These are phyloP conservation scores for Plantago ovata DNA, from an alignment of 257 asterid species.

Conservation along the genomic window DNA sequence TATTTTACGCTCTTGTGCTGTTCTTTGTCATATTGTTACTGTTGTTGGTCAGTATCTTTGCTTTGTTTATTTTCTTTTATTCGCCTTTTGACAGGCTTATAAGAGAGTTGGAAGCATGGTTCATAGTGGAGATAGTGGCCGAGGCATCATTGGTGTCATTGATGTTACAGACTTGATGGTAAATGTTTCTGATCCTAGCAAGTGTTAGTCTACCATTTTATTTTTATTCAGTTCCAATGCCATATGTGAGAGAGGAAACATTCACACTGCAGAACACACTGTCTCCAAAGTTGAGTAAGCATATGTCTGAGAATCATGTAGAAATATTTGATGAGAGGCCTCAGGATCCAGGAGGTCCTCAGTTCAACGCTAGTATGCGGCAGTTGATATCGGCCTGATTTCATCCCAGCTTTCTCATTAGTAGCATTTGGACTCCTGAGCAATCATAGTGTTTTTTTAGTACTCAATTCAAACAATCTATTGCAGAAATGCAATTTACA, in stretches of 20 bases:
- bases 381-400: too few species aligned
- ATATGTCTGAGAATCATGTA: too few species aligned
- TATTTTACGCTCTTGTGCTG: not conserved
- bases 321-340: too few species aligned
- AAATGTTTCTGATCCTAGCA: conserved; percentile 15
- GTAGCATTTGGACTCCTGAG: too few species aligned
- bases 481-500: not conserved
- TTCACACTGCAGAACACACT: conserved; percentile 6
- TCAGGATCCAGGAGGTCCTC: not conserved
- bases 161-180: conserved; percentile 71
- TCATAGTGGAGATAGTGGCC: conserved; percentile 71
- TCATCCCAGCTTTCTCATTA: too few species aligned
- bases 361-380: not conserved
- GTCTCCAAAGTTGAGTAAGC: too few species aligned
- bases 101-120: conserved; percentile 87
- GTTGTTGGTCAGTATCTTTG: conserved; percentile 16
- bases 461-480: not conserved
- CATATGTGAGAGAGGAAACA: not conserved
- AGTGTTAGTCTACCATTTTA: not conserved
- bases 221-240: conserved; percentile 9
- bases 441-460: too few species aligned
- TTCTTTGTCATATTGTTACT: conserved; percentile 10
- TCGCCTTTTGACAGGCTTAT: conserved; percentile 48
- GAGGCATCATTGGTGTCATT: conserved; percentile 79
- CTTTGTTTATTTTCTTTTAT: conserved; percentile 9